Evolutionary conservation across 345 rosid genomes (phyloP).

Genomic region (Melaleuca alternifolia): DNA sequence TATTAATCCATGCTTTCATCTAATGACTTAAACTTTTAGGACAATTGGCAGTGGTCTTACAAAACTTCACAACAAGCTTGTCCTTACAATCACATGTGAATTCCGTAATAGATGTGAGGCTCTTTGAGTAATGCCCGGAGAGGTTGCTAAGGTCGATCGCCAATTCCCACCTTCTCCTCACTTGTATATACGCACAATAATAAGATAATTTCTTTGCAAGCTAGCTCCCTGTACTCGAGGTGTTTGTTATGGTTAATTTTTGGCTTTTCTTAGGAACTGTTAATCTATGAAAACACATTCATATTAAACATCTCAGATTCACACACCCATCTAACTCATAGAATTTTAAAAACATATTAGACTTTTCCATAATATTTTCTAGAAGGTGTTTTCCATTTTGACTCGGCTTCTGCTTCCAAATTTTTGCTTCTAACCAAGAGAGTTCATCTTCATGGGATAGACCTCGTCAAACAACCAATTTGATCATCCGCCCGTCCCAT

Average conservation of each 20-base stretch:
- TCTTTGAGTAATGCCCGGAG: neutral
- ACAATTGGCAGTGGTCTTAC: too few species aligned
- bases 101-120: neutral
- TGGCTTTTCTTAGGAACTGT: neutral
- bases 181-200: neutral
- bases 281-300: neutral
- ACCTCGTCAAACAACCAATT: neutral
- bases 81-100: neutral
- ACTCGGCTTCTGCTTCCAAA: neutral
- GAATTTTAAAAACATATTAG: neutral
- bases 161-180: neutral
- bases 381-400: neutral
- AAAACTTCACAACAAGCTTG: neutral
- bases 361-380: neutral
- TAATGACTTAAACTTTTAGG: too few species aligned
- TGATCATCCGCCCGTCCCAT: neutral
- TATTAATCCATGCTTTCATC: too few species aligned
- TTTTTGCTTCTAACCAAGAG: neutral
- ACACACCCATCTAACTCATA: neutral
- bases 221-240: too few species aligned
- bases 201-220: neutral
- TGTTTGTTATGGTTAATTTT: neutral
- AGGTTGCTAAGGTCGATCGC: neutral
- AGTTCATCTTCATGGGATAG: neutral
- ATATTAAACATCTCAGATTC: neutral